Base-by-base conservation (phyloP, 768 basidiomycete genomes). In the Leccinum broughii region DNA sequence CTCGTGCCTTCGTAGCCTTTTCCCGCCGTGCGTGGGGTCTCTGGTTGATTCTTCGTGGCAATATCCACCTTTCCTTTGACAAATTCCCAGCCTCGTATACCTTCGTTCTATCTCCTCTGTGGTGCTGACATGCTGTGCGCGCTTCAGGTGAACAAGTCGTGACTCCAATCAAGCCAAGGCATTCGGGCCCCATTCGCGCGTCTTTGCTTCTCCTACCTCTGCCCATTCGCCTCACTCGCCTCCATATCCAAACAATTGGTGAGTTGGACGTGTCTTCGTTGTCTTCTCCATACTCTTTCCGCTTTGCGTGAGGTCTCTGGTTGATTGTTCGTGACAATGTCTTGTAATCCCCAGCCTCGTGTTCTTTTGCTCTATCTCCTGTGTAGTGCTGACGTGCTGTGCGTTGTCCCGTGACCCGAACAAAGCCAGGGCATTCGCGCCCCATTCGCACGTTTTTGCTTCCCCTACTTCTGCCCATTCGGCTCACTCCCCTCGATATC, bases 141-240 rank as follows among this genome's bases (percentile, higher is more conserved):
- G 41, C 48, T 56, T 49, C 49, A 24, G 30, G 48, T 53, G 48
- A 37, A 37, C 58, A 59, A 49, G 48, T 32, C 57, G 49, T 37
- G 62, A 68, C 46, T 49, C 60, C 14, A 58, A 30, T 30, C 44
- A 41, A 9, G 11, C 55, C 20, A 68, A 59, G 28, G 24, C 57
- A 39, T 44, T 49, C 30, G 39, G 51, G 14, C 51, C 59, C 28
- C 56, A 53, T 55, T 13, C 62, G 48, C 67, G 57, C 37, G 24
- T 44, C 3, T 51, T 60, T 54, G 28, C 51, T 17, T 6, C 52
- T 8, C 56, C 63, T 46, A 53, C 52, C 9, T 55, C 58, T 32
- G 17, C 37, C 0, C 61, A 39, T 39, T 44, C 61, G 6, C 7
- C 46, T 13, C 62, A 57, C 1, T 62, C 59, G 8, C 39, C 37